These are phyloP conservation scores for Hexamita inflata DNA, from an alignment of 208 protist species.

Conservation along the genomic window DNA sequence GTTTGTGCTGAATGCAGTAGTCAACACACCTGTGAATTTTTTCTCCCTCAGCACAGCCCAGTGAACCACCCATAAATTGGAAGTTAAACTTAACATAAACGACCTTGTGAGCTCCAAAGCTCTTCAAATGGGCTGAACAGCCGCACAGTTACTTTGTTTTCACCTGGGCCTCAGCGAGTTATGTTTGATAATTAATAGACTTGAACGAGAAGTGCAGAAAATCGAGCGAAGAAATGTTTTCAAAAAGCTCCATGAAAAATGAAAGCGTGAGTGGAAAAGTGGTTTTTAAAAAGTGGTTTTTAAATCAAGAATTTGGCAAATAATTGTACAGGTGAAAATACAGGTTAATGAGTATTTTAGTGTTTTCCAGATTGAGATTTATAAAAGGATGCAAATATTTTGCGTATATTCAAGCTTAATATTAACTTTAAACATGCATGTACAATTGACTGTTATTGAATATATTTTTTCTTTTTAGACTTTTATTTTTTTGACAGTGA, in stretches of 20 bases:
- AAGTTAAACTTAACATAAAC: neutral
- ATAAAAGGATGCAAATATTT: too few relatives aligned
- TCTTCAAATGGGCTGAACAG: neutral
- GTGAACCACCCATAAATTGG: constrained; percentile 21
- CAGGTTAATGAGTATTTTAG: too few relatives aligned
- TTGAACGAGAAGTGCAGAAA: neutral
- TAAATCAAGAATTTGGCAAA: too few relatives aligned
- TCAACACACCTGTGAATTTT: constrained; percentile 44
- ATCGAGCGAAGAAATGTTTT: neutral
- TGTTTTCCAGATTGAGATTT: too few relatives aligned
- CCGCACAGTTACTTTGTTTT: constrained; percentile 5
- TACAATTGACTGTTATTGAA: too few relatives aligned
- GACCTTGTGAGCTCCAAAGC: neutral
- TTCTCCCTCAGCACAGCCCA: constrained; percentile 49
- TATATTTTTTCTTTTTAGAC: too few relatives aligned
- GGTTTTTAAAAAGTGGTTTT: too few relatives aligned
- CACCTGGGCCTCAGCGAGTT: neutral
- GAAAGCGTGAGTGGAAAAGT: too few relatives aligned
- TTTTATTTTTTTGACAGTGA: too few relatives aligned
- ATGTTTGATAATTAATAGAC: neutral
- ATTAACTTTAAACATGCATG: too few relatives aligned
- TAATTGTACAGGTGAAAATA: too few relatives aligned
- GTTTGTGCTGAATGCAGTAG: constrained; percentile 30
- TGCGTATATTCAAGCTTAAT: too few relatives aligned
- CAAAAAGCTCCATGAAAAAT: constrained; percentile 16